Evolutionary conservation across 2,329 filamentous ascomycete genomes (phyloP).

Genomic region (Gyromitra esculenta): DNA sequence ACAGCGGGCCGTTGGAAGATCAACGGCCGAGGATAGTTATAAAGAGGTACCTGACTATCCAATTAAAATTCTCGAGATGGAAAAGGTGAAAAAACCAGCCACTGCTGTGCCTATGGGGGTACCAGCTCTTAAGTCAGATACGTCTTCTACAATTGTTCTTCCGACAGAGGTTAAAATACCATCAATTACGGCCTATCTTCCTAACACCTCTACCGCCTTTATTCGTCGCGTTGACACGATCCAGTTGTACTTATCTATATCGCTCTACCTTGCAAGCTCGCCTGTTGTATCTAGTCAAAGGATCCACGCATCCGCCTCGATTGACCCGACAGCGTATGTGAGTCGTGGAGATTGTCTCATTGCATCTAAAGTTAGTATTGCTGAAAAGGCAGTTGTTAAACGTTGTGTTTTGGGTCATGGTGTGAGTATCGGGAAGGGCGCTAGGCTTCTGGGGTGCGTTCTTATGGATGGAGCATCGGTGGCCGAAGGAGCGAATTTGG

Average conservation of each 20-base stretch:
- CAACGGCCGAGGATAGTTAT: not conserved
- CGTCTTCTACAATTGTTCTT: constrained; percentile 15
- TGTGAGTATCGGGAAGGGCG: constrained; percentile 84
- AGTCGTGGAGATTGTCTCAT: constrained; percentile 83
- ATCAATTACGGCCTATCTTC: constrained; percentile 56
- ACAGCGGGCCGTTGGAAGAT: constrained; percentile 18
- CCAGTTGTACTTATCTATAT: constrained; percentile 80
- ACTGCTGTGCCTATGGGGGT: constrained; percentile 10
- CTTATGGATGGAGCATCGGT: constrained; percentile 92
- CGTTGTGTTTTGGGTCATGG: constrained; percentile 87
- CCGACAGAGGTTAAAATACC: constrained; percentile 41
- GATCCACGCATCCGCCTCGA: constrained; percentile 63
- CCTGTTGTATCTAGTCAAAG: constrained; percentile 42
- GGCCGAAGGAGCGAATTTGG: constrained; percentile 83
- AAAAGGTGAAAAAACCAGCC: constrained; percentile 28
- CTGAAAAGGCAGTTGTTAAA: constrained; percentile 88
- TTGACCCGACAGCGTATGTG: constrained; percentile 82
- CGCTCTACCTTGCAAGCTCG: constrained; percentile 76
- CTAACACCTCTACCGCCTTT: constrained; percentile 67
- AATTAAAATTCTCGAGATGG: constrained; percentile 14
- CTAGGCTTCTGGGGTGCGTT: constrained; percentile 84
- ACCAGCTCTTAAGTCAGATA: constrained; percentile 14
- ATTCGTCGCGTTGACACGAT: constrained; percentile 90
- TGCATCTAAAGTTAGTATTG: constrained; percentile 86
- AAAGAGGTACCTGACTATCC: constrained; percentile 21